phyloP scores from a whole-genome alignment of 2,329 filamentous ascomycete genomes.

The Cyphellophora attinorum region DNA sequence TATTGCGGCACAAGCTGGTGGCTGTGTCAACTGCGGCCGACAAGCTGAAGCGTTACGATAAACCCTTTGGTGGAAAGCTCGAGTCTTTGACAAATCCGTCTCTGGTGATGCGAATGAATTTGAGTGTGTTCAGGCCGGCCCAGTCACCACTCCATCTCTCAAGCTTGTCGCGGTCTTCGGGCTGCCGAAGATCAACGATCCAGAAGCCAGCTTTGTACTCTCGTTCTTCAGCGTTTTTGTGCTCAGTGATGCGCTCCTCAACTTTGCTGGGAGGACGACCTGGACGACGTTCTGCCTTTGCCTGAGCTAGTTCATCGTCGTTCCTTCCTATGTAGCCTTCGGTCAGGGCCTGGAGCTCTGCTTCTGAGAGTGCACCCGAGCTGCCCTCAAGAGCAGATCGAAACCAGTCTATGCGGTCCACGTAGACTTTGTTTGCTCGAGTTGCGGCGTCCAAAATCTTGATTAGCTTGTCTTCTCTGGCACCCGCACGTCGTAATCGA shows the following conservation, averaged over 20 bases:
- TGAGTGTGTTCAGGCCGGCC: conserved; percentile 65
- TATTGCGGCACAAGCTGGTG: no score
- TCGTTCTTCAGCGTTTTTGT: conserved; percentile 59
- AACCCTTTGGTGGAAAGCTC: conserved; percentile 65
- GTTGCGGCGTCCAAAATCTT: conserved; percentile 59
- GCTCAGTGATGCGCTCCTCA: conserved; percentile 68
- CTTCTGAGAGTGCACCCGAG: conserved; percentile 24
- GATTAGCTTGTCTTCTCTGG: conserved; percentile 73
- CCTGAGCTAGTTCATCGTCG: conserved; percentile 16
- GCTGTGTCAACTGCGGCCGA: no score
- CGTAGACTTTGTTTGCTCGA: conserved; percentile 65
- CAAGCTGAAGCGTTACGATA: conserved; percentile 32
- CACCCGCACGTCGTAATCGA: conserved; percentile 66
- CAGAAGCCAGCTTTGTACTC: conserved; percentile 77
- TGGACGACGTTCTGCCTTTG: conserved; percentile 62
- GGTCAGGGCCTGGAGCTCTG: conserved; percentile 42
- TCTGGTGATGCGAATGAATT: conserved; percentile 65
- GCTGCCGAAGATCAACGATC: conserved; percentile 65
- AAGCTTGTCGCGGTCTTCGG: conserved; percentile 55
- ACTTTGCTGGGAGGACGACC: conserved; percentile 61
- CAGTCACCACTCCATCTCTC: conserved; percentile 74
- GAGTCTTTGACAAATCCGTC: conserved; percentile 58
- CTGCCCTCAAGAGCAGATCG: conserved; percentile 47
- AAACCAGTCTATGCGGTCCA: conserved; percentile 62
- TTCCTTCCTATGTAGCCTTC: conserved; percentile 38